Percentiles rank a stretch among this genome's conserved stretches.
phyloP scores from a whole-genome alignment of 257 asterid genomes.

The Pogostemon cablin region DNA sequence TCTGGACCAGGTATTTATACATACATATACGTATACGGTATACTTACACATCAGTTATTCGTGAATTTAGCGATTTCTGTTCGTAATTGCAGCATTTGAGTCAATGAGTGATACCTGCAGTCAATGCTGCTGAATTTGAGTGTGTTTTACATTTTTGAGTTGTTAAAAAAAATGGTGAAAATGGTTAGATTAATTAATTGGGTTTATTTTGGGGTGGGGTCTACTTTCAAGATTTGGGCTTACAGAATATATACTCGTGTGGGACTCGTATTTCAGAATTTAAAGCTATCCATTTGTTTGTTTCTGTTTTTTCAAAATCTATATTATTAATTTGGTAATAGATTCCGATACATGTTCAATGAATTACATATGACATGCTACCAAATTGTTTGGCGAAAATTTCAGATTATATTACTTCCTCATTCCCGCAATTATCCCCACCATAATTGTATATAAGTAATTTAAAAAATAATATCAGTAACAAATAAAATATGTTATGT shows the following conservation, averaged over 20 bases:
- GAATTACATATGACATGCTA: neutral
- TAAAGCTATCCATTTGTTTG: neutral
- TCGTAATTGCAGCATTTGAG: neutral
- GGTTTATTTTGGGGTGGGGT: neutral
- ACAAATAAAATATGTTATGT: too few relatives aligned
- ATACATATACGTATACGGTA: neutral
- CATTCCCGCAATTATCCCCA: too few relatives aligned
- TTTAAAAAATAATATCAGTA: too few relatives aligned
- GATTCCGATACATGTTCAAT: neutral
- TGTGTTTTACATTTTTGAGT: neutral
- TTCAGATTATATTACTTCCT: neutral
- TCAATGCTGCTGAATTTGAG: slow-evolving; percentile 14
- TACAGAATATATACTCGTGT: neutral
- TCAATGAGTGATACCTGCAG: neutral
- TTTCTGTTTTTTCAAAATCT: too few relatives aligned
- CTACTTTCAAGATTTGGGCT: neutral
- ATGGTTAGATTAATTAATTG: neutral
- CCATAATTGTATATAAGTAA: too few relatives aligned
- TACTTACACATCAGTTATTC: neutral
- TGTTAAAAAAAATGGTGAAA: neutral
- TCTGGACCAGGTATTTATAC: slow-evolving; percentile 29
- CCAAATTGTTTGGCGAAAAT: neutral
- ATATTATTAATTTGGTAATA: too few relatives aligned
- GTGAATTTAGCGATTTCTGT: neutral
- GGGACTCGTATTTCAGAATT: neutral